Evolutionary conservation across 2,329 filamentous ascomycete genomes (phyloP).

Genomic region (Calonectria pteridis): DNA sequence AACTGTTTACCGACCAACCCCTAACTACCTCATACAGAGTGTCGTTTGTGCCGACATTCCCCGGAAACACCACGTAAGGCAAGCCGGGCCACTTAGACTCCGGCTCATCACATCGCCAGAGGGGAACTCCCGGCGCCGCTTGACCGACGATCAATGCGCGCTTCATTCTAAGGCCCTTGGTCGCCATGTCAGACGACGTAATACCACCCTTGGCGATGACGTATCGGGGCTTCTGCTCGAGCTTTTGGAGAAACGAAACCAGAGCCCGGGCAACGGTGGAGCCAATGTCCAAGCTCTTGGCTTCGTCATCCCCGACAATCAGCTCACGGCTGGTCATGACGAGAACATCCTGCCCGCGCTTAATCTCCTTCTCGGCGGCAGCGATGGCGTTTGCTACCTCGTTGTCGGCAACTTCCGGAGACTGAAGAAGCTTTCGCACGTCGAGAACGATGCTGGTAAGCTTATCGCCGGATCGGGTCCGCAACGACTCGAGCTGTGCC

Average conservation of each 20-base stretch:
- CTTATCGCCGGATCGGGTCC: constrained; percentile 51
- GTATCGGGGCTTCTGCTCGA: constrained; percentile 65
- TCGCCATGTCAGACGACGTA: constrained; percentile 69
- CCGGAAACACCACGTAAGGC: constrained; percentile 55
- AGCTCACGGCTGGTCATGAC: constrained; percentile 71
- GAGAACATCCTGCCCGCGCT: constrained; percentile 63
- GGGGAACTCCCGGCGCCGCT: constrained; percentile 67
- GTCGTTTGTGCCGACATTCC: constrained; percentile 36
- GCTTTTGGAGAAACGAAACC: constrained; percentile 60
- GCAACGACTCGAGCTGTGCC: constrained; percentile 61
- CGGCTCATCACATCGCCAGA: constrained; percentile 69
- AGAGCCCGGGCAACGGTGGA: constrained; percentile 63
- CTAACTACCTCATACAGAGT: constrained; percentile 34
- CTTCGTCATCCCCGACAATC: constrained; percentile 59
- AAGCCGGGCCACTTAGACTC: constrained; percentile 63
- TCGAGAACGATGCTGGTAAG: constrained; percentile 61
- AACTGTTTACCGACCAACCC: constrained; percentile 24
- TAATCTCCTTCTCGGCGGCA: constrained; percentile 54
- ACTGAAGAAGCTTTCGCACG: constrained; percentile 61
- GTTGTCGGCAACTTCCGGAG: constrained; percentile 45
- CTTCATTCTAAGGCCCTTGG: constrained; percentile 66
- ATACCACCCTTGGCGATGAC: constrained; percentile 72
- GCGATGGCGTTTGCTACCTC: constrained; percentile 49
- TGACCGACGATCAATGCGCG: constrained; percentile 67
- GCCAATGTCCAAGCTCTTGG: constrained; percentile 67